Evolutionary conservation across 345 rosid genomes (phyloP).

Genomic region (Eucalyptus erythrocorys): DNA sequence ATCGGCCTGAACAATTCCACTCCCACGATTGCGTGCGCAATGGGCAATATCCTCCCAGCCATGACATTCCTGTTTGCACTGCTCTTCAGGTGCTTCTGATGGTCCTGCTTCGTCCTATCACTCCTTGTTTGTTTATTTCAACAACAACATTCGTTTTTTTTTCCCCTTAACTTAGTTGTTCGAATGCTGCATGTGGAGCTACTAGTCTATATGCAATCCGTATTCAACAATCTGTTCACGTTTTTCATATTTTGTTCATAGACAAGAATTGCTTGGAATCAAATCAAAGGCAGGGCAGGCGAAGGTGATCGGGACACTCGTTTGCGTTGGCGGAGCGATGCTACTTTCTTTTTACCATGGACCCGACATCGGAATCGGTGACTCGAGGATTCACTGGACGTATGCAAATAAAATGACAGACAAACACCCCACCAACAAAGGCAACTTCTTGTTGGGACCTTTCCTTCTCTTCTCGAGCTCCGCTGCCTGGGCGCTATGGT

Average conservation of each 20-base stretch:
- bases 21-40: conserved; percentile 73
- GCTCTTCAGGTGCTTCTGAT: conserved; percentile 40
- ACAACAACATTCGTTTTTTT: neutral
- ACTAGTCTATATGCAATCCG: neutral
- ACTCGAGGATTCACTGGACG: conserved; percentile 66
- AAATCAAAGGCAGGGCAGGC: conserved; percentile 61
- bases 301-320: conserved; percentile 59
- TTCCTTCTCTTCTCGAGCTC: conserved; percentile 46
- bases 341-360: conserved; percentile 86
- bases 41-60: conserved; percentile 72
- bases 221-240: neutral
- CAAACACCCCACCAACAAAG: neutral
- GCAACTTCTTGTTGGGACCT: conserved; percentile 48
- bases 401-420: conserved; percentile 29
- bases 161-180: neutral
- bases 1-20: conserved; percentile 64
- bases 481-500: conserved; percentile 66
- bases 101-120: neutral
- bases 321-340: conserved; percentile 92
- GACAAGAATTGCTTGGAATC: conserved; percentile 66
- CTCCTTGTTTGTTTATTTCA: neutral
- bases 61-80: conserved; percentile 73
- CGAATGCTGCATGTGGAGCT: neutral
- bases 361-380: conserved; percentile 30
- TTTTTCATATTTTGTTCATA: neutral